phyloP scores from a whole-genome alignment of 2,329 filamentous ascomycete genomes.

The Diaporthe caulivora region DNA sequence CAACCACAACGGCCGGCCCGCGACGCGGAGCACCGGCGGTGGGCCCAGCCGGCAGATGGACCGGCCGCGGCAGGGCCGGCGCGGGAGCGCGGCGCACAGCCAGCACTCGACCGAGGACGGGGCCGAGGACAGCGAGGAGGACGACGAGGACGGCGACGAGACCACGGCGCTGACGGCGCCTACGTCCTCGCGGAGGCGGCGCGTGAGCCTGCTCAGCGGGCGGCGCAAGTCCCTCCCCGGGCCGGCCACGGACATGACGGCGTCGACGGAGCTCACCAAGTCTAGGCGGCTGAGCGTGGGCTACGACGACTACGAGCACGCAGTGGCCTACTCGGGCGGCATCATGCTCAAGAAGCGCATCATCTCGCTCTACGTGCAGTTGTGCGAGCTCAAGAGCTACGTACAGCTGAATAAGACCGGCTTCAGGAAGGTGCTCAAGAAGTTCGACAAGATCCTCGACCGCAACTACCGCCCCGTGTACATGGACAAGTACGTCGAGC shows the following conservation, averaged over 20 bases:
- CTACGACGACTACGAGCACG: conserved; percentile 85
- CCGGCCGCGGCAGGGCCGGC: conserved; percentile 42
- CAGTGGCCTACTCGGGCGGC: conserved; percentile 73
- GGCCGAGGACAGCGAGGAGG: conserved; percentile 72
- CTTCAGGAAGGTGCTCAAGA: conserved; percentile 96
- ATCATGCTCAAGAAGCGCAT: conserved; percentile 95
- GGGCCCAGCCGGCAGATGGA: conserved; percentile 46
- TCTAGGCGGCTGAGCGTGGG: conserved; percentile 75
- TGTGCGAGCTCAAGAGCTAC: conserved; percentile 96
- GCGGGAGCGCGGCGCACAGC: conserved; percentile 55
- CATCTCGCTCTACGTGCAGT: conserved; percentile 86
- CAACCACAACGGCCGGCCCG: conserved; percentile 44
- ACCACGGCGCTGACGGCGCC: conserved; percentile 67
- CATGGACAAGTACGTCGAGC: conserved; percentile 78
- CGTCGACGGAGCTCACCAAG: conserved; percentile 71
- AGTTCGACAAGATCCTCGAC: conserved; percentile 97
- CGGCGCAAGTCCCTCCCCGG: conserved; percentile 54
- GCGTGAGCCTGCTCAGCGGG: conserved; percentile 53
- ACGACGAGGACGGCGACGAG: conserved; percentile 71
- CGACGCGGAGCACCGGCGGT: conserved; percentile 45
- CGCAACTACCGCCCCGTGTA: conserved; percentile 83
- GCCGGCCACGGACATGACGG: conserved; percentile 66
- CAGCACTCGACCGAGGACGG: conserved; percentile 67
- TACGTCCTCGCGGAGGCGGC: conserved; percentile 57
- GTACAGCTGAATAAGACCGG: conserved; percentile 96